Conservation (phyloP, 129 eudicot species). For the Lactuca sativa region DNA sequence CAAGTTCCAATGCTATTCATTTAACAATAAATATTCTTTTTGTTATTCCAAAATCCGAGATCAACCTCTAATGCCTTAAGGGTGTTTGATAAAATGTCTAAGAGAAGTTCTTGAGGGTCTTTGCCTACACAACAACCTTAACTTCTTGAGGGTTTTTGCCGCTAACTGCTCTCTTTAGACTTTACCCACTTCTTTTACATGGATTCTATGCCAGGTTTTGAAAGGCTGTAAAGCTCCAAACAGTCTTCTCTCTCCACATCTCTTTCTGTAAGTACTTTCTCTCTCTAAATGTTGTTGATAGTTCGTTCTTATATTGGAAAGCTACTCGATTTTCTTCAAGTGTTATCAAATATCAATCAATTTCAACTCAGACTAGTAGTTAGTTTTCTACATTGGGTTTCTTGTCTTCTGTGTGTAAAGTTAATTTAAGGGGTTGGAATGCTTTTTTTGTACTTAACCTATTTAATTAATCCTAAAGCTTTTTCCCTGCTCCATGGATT, state of each 20-base stretch:
- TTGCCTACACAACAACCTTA: conserved; percentile 24
- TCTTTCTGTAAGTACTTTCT: conserved; percentile 46
- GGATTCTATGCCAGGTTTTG: conserved; percentile 52
- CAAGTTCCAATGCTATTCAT: conserved; percentile 32
- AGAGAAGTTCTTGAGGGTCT: conserved; percentile 13
- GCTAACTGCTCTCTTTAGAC: conserved; percentile 3
- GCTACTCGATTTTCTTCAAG: conserved; percentile 34
- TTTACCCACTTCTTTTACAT: conserved; percentile 32
- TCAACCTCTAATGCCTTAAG: conserved; percentile 9
- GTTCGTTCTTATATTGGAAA: conserved; percentile 31
- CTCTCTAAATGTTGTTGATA: conserved; percentile 32
- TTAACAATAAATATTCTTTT: conserved; percentile 8
- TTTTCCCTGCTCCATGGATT: conserved; percentile 24
- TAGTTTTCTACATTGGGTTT: conserved; percentile 43
- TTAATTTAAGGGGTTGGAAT: conserved; percentile 17
- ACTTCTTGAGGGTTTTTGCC: background rate
- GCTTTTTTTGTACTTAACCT: conserved; percentile 30
- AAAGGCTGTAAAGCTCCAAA: conserved; percentile 60
- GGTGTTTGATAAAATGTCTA: conserved; percentile 27
- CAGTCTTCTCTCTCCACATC: conserved; percentile 36
- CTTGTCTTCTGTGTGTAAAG: conserved; percentile 24
- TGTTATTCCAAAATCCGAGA: conserved; percentile 24
- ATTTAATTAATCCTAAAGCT: conserved; percentile 12
- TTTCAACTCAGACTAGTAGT: conserved; percentile 23
- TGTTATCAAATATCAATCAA: conserved; percentile 26